Evolutionary conservation across 805 yeast species (phyloP), one percentile per base, ranked within the genome.

Genomic region (Ogataea trehalophila): DNA sequence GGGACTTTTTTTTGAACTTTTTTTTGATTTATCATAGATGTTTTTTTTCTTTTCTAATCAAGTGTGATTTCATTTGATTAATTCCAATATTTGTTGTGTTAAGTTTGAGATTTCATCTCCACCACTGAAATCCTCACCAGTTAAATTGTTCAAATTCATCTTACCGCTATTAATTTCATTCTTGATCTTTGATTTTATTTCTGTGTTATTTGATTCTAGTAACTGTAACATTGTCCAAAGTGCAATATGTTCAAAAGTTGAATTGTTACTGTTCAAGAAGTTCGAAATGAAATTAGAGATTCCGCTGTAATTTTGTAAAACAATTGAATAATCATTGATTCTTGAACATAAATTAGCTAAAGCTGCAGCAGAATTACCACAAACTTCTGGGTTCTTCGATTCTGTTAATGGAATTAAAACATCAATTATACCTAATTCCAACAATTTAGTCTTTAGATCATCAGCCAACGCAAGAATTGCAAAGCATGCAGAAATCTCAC

Each of bases 321-420:
- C 87, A 54, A 84, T 83, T 49, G 82, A 77, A 67, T 91, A 91
- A 58, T 88, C 91, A 58, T 79, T 79, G 35, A 92, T 88, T 68
- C 97, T 81, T 5, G 97, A 90, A 56, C 97, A 89, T 58, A 94
- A 73, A 63, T 94, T 94, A 31, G 99, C 99, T 56, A 94, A 76
- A 2, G 99, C 98, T 35, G 99, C 99, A 15, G 98, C 99, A 2
- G 96, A 87, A 68, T 94, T 94, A 48, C 99, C 99, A 66, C 96
- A 94, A 16, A 94, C 97, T 69, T 95, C 99, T 49, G 90, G 86
- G 64, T 90, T 90, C 47, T 78, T 78, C 39, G 95, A 86, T 57
- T 80, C 81, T 2, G 98, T 94, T 65, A 94, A 77, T 34, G 99
- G 99, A 49, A 94, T 83, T 53, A 94, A 76, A 35, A 90, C 97